Evolutionary conservation across 2,329 filamentous ascomycete genomes (phyloP).

Genomic region (Talaromyces pinophilus): DNA sequence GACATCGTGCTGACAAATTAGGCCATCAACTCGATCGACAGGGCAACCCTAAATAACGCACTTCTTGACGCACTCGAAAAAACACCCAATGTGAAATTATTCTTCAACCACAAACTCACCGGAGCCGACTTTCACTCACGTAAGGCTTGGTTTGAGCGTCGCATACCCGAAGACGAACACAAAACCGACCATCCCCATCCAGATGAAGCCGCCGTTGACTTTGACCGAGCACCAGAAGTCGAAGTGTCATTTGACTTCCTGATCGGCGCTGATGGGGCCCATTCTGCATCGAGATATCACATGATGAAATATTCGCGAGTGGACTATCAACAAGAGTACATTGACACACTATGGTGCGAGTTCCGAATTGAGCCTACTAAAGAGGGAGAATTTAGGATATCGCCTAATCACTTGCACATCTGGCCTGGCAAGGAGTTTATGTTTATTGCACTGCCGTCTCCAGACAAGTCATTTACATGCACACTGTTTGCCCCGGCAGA

Average conservation of each 20-base stretch:
- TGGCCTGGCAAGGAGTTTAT: slow-evolving; percentile 94
- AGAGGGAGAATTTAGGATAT: slow-evolving; percentile 69
- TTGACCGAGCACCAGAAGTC: slow-evolving; percentile 65
- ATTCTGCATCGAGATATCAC: slow-evolving; percentile 87
- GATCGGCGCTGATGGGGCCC: slow-evolving; percentile 91
- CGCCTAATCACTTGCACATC: slow-evolving; percentile 92
- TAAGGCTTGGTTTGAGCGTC: slow-evolving; percentile 82
- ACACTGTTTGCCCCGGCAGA: slow-evolving; percentile 82
- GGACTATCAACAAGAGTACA: slow-evolving; percentile 91
- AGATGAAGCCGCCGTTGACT: slow-evolving; percentile 29
- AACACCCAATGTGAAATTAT: slow-evolving; percentile 85
- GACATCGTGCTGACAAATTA: slow-evolving; percentile 39
- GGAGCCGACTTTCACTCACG: slow-evolving; percentile 79
- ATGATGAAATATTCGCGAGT: slow-evolving; percentile 93
- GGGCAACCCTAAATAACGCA: slow-evolving; percentile 76
- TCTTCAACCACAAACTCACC: slow-evolving; percentile 91
- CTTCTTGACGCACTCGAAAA: slow-evolving; percentile 80
- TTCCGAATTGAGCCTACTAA: slow-evolving; percentile 71
- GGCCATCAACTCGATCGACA: slow-evolving; percentile 84
- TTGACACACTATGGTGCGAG: slow-evolving; percentile 96
- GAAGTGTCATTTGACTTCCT: slow-evolving; percentile 88
- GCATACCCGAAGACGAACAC: slow-evolving; percentile 36
- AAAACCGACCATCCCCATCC: slow-evolving; percentile 21
- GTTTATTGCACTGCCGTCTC: slow-evolving; percentile 94
- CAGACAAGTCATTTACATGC: slow-evolving; percentile 91